Percentiles rank a stretch among this genome's conserved stretches.
phyloP scores from a whole-genome alignment of 306 rosid genomes.

The Carpinus viminea region DNA sequence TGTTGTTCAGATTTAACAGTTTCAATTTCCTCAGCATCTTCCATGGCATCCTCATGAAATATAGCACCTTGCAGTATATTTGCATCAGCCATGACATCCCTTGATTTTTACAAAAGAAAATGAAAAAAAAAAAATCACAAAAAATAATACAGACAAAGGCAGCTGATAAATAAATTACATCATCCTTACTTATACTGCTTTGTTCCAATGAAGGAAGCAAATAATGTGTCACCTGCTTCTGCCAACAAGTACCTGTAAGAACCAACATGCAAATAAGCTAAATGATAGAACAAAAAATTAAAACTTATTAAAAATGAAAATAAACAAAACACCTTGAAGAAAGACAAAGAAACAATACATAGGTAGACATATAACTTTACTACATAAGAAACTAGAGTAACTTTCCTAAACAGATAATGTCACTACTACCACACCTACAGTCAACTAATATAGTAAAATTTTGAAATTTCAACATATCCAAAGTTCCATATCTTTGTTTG shows the following conservation, averaged over 20 bases:
- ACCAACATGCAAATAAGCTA: conserved; percentile 29
- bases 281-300: conserved; percentile 5
- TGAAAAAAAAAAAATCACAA: conserved; percentile 15
- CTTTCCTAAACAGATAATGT: background rate
- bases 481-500: background rate
- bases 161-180: conserved; percentile 19
- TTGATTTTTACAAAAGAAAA: conserved; percentile 35
- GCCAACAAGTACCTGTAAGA: conserved; percentile 84
- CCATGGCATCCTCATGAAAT: conserved; percentile 83
- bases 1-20: conserved; percentile 38
- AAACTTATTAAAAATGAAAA: conserved; percentile 8
- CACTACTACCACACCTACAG: background rate
- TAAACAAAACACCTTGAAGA: conserved; percentile 8
- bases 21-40: conserved; percentile 45
- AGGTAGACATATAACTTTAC: background rate
- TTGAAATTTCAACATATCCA: background rate
- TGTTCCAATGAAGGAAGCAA: conserved; percentile 96
- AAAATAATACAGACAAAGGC: conserved; percentile 23
- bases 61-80: conserved; percentile 98
- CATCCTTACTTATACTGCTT: conserved; percentile 88
- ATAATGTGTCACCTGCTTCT: conserved; percentile 93
- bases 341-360: background rate
- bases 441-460: background rate
- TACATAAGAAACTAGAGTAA: background rate
- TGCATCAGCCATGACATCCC: conserved; percentile 95